phyloP scores from a whole-genome alignment of 352 stramenopile genomes.

The Globisporangium paroecandrum region DNA sequence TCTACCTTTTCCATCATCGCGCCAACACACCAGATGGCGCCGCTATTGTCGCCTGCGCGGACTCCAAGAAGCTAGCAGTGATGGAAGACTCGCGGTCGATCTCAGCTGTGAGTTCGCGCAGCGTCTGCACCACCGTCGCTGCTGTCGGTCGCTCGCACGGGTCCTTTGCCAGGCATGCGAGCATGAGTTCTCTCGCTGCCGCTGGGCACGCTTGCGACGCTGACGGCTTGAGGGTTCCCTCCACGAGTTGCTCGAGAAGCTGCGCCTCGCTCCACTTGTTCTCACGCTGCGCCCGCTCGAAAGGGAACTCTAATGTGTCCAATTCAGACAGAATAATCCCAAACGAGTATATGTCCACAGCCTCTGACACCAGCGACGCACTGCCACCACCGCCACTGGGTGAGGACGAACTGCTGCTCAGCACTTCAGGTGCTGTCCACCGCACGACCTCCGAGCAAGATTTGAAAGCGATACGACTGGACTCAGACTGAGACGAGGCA shows the following conservation, averaged over 20 bases:
- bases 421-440: constrained; percentile 22
- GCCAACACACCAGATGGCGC: not conserved
- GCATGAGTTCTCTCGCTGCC: constrained; percentile 1
- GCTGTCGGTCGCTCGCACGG: constrained; percentile 20
- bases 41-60: not conserved
- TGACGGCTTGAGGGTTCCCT: constrained; percentile 6
- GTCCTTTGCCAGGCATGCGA: constrained; percentile 19
- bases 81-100: constrained; percentile 10
- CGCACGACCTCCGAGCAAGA: not conserved
- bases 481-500: constrained; percentile 8
- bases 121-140: constrained; percentile 7
- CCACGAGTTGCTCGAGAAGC: not conserved
- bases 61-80: not conserved
- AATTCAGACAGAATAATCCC: constrained; percentile 27
- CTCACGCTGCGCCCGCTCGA: constrained; percentile 13
- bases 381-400: constrained; percentile 18
- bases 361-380: constrained; percentile 16
- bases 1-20: not conserved
- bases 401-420: constrained; percentile 2
- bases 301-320: constrained; percentile 13
- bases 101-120: not conserved
- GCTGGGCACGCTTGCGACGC: constrained; percentile 6
- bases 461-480: not conserved
- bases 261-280: constrained; percentile 4
- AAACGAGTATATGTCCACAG: constrained; percentile 30